Evolutionary conservation across 1,139 yeast genomes (phyloP).

Genomic region (Debaryomyces nepalensis): DNA sequence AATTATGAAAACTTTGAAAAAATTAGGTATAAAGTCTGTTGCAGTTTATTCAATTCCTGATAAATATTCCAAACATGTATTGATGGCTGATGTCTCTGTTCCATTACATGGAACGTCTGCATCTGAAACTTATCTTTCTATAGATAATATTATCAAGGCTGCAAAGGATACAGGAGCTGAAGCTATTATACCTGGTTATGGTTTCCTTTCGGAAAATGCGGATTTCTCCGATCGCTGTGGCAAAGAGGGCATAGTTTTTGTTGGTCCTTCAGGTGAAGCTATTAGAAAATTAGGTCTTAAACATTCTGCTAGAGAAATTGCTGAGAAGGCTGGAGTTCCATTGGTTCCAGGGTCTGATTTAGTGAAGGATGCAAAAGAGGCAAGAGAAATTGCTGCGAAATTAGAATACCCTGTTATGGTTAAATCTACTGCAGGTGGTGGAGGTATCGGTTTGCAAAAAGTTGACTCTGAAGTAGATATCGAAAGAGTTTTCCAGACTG

Average conservation of each 20-base stretch:
- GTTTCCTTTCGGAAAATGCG: slow-evolving; percentile 94
- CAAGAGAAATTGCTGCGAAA: slow-evolving; percentile 72
- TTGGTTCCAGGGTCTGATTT: slow-evolving; percentile 94
- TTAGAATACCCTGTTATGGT: slow-evolving; percentile 93
- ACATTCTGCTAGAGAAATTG: slow-evolving; percentile 95
- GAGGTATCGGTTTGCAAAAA: slow-evolving; percentile 96
- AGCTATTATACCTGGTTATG: slow-evolving; percentile 97
- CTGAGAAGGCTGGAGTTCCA: slow-evolving; percentile 86
- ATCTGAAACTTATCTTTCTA: slow-evolving; percentile 85
- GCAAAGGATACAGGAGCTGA: slow-evolving; percentile 84
- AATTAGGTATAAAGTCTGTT: slow-evolving; percentile 74
- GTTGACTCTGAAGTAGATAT: slow-evolving; percentile 83
- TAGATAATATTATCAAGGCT: slow-evolving; percentile 82
- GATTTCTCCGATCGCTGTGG: slow-evolving; percentile 90
- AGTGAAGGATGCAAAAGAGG: slow-evolving; percentile 71
- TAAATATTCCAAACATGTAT: slow-evolving; percentile 83
- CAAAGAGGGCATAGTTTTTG: slow-evolving; percentile 82
- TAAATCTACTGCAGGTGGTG: slow-evolving; percentile 98
- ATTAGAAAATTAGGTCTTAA: slow-evolving; percentile 89
- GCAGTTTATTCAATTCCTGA: slow-evolving; percentile 94
- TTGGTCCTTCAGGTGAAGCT: slow-evolving; percentile 94
- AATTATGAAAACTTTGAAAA: slow-evolving; percentile 84
- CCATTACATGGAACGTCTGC: slow-evolving; percentile 83
- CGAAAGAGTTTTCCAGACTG: slow-evolving; percentile 83
- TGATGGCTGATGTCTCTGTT: slow-evolving; percentile 78